A percentile compares a stretch with the other conserved stretches of the same genome.
phyloP scores from a whole-genome alignment of 129 eudicot species.

The Escallonia herrerae region DNA sequence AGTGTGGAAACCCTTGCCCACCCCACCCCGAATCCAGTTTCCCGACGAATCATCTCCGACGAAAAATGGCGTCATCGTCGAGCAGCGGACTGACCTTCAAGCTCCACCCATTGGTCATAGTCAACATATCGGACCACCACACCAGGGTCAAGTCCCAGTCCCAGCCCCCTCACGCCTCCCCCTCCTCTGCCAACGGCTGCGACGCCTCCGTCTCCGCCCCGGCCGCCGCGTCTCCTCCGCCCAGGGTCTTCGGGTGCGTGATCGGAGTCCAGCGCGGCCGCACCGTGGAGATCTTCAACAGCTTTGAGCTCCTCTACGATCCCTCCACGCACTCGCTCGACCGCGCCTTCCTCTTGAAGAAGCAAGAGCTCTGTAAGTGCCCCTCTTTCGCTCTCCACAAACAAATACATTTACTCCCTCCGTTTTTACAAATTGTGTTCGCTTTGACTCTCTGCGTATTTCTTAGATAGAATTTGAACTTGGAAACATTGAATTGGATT shows the following conservation, averaged over 20 bases:
- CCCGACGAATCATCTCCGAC: not conserved
- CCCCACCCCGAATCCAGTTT: not conserved
- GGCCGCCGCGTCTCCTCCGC: slow-evolving; percentile 21
- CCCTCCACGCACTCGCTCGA: slow-evolving; percentile 57
- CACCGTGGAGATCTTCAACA: slow-evolving; percentile 93
- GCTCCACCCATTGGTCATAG: slow-evolving; percentile 91
- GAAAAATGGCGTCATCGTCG: slow-evolving; percentile 65
- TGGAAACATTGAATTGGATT: too few relatives aligned
- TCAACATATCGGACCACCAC: slow-evolving; percentile 89
- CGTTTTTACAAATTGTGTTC: too few relatives aligned
- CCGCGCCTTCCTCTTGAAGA: slow-evolving; percentile 78
- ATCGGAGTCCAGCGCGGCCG: slow-evolving; percentile 93
- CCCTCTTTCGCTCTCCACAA: not conserved
- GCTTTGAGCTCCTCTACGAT: slow-evolving; percentile 83
- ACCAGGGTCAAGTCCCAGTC: slow-evolving; percentile 78
- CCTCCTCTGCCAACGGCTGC: slow-evolving; percentile 25
- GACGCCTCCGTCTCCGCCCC: slow-evolving; percentile 23
- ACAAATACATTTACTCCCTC: too few relatives aligned
- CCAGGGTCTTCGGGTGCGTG: slow-evolving; percentile 83
- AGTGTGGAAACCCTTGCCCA: not conserved
- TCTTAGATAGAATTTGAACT: too few relatives aligned
- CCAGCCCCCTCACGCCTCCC: slow-evolving; percentile 16
- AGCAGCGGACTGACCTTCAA: slow-evolving; percentile 92
- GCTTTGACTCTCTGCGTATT: too few relatives aligned
- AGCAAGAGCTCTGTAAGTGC: slow-evolving; percentile 92